Evolutionary conservation across 2,329 filamentous ascomycete genomes (phyloP), one percentile per base, ranked within the genome.

Genomic region (Aspergillus thermomutatus): DNA sequence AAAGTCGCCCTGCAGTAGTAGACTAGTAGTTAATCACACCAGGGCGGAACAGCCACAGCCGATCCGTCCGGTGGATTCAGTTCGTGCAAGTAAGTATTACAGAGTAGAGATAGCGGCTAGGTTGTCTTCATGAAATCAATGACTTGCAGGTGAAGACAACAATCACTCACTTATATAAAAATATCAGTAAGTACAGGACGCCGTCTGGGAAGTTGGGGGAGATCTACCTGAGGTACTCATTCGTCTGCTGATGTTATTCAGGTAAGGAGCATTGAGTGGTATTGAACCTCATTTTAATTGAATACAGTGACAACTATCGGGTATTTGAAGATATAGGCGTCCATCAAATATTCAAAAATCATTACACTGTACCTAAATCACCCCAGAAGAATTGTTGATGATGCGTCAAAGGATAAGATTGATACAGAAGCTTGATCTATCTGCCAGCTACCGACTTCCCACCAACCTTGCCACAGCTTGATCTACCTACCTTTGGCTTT

Each of bases 31-130:
- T 49, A 66, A 66, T 72, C 70, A 72, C 64, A 69, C 70, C 69
- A 71, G 43, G 68, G 63, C 69, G 70, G 70, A 72, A 72, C 59
- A 50, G 54, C 48, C 23, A 45, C 55, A 61, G 66, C 70, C 68
- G 68, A 61, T 55, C 56, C 17, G 49, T 54, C 49, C 52, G 19
- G 53, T 61, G 61, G 61, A 45, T 23, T 45, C 41, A 4, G 21
- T 11, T 31, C 28, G 28, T 31, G 10, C n/a, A 14, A 34, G 31
- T 17, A 34, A 34, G 31, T 5, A 17, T 11, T 34, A 17, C 11
- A 17, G 11, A 17, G 31, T 34, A 17, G 31, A 17, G 11, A 34
- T 34, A 6, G 14, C 4, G 11, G 14, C 11, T 31, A 17, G 31
- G 31, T 37, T 7, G 31, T 3, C 31, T 37, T 3, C 14, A 37